Conservation (phyloP, 371 early-diverging fungal species). For the Mortierella sp. region DNA sequence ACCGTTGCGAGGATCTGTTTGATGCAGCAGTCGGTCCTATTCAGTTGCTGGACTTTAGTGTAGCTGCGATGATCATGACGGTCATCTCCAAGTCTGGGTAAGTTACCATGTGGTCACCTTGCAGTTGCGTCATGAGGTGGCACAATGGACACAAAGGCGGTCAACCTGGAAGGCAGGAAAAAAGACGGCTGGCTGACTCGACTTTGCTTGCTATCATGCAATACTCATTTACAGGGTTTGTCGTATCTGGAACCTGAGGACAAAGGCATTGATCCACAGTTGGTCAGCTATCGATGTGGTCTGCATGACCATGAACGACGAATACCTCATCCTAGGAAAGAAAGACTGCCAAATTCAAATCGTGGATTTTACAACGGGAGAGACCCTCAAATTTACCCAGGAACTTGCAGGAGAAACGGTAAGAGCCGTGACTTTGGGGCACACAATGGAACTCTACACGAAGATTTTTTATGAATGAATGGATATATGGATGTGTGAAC, state of each 20-base stretch:
- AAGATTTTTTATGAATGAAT: no score
- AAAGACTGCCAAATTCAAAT: conserved; percentile 19
- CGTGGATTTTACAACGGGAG: conserved; percentile 35
- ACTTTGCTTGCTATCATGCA: no score
- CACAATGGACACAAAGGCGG: no score
- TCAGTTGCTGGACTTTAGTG: conserved; percentile 46
- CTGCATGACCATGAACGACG: conserved; percentile 53
- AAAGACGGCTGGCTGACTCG: no score
- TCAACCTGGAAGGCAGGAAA: no score
- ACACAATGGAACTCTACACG: no score
- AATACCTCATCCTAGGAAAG: conserved; percentile 32
- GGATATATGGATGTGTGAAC: no score
- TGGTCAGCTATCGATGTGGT: conserved; percentile 15
- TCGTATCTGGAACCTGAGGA: conserved; percentile 39
- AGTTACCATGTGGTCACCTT: conserved; percentile 3
- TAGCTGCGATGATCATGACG: conserved; percentile 33
- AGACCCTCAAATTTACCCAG: conserved; percentile 7
- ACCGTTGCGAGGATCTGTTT: conserved; percentile 12
- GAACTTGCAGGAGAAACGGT: conserved; percentile 27
- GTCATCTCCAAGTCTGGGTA: conserved; percentile 47
- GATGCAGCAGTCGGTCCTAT: conserved; percentile 42
- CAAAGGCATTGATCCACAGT: conserved; percentile 24
- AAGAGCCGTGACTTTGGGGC: conserved; percentile 5
- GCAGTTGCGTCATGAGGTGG: no score
- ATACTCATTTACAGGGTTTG: conserved; percentile 23